A percentile compares a stretch with the other conserved stretches of the same genome.
Evolutionary conservation across 164 flowering plant genomes (phyloP).

Genomic region (Saururus chinensis): DNA sequence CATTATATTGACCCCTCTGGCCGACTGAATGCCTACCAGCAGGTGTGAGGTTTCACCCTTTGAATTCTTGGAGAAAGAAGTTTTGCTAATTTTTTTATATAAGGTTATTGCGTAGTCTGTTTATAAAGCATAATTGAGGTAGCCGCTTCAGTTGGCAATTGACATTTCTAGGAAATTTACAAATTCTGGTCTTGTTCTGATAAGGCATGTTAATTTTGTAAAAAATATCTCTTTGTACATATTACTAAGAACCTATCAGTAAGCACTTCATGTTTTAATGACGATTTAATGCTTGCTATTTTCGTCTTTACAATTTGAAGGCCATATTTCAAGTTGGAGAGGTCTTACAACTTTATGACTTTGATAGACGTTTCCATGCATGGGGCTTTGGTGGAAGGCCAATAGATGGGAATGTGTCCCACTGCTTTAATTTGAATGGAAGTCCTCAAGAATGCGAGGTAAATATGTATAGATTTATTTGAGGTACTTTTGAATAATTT

Average conservation of each 20-base stretch:
- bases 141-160: too few species aligned
- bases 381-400: conserved; percentile 95
- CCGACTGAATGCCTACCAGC: conserved; percentile 73
- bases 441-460: conserved; percentile 45
- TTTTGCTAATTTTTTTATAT: too few species aligned
- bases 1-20: conserved; percentile 84
- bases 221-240: neutral
- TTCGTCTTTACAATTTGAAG: conserved; percentile 20
- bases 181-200: too few species aligned
- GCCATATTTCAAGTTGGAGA: conserved; percentile 74
- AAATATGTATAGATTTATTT: neutral
- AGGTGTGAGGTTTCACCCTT: conserved; percentile 26
- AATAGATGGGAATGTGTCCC: conserved; percentile 47
- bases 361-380: conserved; percentile 67
- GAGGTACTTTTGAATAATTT: neutral
- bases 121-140: too few species aligned
- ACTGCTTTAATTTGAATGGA: conserved; percentile 81
- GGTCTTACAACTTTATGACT: conserved; percentile 81
- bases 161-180: too few species aligned
- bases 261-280: neutral
- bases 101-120: too few species aligned
- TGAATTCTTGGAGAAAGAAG: neutral
- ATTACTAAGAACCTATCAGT: neutral
- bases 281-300: neutral
- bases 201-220: too few species aligned